These are phyloP conservation scores for Verbascum thapsus DNA, from an alignment of 257 asterid species.

Conservation along the genomic window DNA sequence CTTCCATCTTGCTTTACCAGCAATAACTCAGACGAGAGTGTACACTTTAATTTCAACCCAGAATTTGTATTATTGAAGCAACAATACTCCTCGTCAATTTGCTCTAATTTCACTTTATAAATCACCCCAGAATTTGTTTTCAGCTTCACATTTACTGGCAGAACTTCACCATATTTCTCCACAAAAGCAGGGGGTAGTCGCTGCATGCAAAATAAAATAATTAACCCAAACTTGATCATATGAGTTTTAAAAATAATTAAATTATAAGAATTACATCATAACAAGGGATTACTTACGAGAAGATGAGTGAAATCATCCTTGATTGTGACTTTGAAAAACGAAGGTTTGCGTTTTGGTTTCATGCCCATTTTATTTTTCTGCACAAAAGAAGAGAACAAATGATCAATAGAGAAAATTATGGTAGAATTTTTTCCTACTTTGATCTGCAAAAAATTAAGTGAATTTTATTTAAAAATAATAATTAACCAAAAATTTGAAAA, in stretches of 20 bases:
- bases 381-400: too few relatives aligned
- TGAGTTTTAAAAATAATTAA: too few relatives aligned
- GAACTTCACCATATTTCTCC: not conserved
- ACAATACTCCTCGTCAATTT: not conserved
- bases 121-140: not conserved
- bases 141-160: not conserved
- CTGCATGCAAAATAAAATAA: constrained; percentile 13
- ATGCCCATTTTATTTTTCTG: not conserved
- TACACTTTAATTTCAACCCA: too few relatives aligned
- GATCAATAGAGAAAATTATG: too few relatives aligned
- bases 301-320: not conserved
- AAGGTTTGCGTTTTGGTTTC: not conserved
- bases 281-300: not conserved
- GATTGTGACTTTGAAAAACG: constrained; percentile 9
- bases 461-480: too few relatives aligned
- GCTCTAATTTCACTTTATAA: not conserved
- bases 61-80: too few relatives aligned
- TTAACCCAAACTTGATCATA: too few relatives aligned
- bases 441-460: too few relatives aligned
- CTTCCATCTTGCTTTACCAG: too few relatives aligned
- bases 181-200: constrained; percentile 7
- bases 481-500: too few relatives aligned
- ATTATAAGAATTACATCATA: not conserved
- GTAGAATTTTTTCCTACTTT: too few relatives aligned
- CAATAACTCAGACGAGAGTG: too few relatives aligned